Base-by-base conservation (phyloP, 2,329 filamentous ascomycete genomes). In the Parafenestella ontariensis region DNA sequence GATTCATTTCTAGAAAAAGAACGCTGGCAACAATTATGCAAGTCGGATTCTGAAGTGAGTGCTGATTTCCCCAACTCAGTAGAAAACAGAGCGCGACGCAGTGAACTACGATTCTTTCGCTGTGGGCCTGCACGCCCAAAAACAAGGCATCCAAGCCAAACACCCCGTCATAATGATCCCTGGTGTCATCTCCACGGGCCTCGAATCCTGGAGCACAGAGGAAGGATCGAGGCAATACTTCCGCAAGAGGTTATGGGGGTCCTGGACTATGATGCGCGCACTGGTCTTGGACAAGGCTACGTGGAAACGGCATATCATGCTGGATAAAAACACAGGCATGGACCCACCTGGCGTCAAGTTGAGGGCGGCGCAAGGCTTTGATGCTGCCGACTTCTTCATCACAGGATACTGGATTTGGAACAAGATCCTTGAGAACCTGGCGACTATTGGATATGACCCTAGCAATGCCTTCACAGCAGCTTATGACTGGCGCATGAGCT, bases 221-320 rank as follows among this genome's bases (percentile, higher is more conserved):
- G 90, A 93, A 70, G 81, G 83, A 37, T 96, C 93, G 7, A 85
- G 92, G 31, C 90, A 89, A 54, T 99, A 98, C 77, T 99, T 99
- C 76, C 85, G 95, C 59, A 96, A 96, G 78, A 84, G 95, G 49
- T 79, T 99, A 45, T 99, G 95, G 95, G 95, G 95, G 4, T 96
- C 92, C 65, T 99, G 96, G 95, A 96, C 87, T 61, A 99, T 99
- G 95, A 97, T 99, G 92, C 86, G 89, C 45, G 94, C 95, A 0
- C 79, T 99, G 61, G 91, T 99, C 1, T 78, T 96, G 68, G 95
- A 98, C 75, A 97, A 98, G 77, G 88, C 96, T 24, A 83, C 85
- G 29, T 99, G 95, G 95, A 99, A 97, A 81, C 88, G 82, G 68
- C 95, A 99, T 74, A 91, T 99, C 64, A 98, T 98, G 93, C 83